These are phyloP conservation scores for Berkeleyomyces rouxiae DNA, from an alignment of 2,329 filamentous ascomycete genomes.

Conservation along the genomic window DNA sequence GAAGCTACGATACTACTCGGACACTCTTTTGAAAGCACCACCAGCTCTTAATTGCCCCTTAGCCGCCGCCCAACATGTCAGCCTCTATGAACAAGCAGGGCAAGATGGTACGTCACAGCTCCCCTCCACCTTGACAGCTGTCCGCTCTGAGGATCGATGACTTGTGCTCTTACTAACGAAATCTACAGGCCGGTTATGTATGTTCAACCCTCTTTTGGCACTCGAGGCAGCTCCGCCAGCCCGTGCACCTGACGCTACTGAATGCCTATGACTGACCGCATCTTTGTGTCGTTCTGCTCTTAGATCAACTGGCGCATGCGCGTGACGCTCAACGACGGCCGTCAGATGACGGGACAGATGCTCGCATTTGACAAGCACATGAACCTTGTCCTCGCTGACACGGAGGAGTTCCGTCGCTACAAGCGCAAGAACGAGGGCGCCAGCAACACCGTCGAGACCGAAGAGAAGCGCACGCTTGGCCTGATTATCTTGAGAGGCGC, in stretches of 20 bases:
- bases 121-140: conserved; percentile 8
- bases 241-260: not conserved
- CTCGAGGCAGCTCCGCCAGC: not conserved
- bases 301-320: conserved; percentile 99
- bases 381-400: conserved; percentile 97
- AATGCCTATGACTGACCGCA: not conserved
- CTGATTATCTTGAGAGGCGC: conserved; percentile 88
- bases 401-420: conserved; percentile 88
- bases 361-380: conserved; percentile 99
- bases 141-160: not conserved
- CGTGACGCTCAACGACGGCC: conserved; percentile 83
- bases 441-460: conserved; percentile 61
- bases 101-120: conserved; percentile 73
- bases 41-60: not conserved
- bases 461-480: conserved; percentile 95
- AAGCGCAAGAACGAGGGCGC: conserved; percentile 63
- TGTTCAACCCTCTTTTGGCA: conserved; percentile 22
- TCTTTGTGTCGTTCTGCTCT: not conserved
- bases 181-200: conserved; percentile 52
- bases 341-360: conserved; percentile 96
- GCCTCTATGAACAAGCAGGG: conserved; percentile 63
- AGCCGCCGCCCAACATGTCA: conserved; percentile 32
- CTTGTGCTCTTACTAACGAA: conserved; percentile 1
- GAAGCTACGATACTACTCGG: not conserved
- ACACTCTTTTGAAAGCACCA: not conserved